Conservation (phyloP, 176 grass and related monocot species). For the sorghum (Sorghum bicolor) region Sorghum_bicolor_NCBIv3 NC_012875.2:46675501-46676000, state of each 20-base stretch:
- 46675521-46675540: conserved; percentile 16
- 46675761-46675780: conserved; percentile 51
- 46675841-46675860: conserved; percentile 71
- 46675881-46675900: conserved; percentile 74
- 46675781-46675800: conserved; percentile 58
- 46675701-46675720: conserved; percentile 65
- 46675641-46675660: conserved; percentile 24
- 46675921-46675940: conserved; percentile 83
- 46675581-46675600: background rate
- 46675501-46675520: background rate
- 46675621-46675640: background rate
- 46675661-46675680: conserved; percentile 83
- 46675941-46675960: conserved; percentile 72
- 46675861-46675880: conserved; percentile 59
- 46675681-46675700: conserved; percentile 56
- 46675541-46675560: background rate
- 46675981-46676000: conserved; percentile 23
- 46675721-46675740: conserved; percentile 79
- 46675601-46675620: background rate
- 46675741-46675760: conserved; percentile 60
- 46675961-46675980: conserved; percentile 49
- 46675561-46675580: background rate
- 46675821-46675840: conserved; percentile 63
- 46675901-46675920: conserved; percentile 56
- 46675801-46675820: conserved; percentile 51